These are phyloP conservation scores for Flammula alnicola DNA, from an alignment of 1,284 basidiomycete genomes.

Conservation along the genomic window DNA sequence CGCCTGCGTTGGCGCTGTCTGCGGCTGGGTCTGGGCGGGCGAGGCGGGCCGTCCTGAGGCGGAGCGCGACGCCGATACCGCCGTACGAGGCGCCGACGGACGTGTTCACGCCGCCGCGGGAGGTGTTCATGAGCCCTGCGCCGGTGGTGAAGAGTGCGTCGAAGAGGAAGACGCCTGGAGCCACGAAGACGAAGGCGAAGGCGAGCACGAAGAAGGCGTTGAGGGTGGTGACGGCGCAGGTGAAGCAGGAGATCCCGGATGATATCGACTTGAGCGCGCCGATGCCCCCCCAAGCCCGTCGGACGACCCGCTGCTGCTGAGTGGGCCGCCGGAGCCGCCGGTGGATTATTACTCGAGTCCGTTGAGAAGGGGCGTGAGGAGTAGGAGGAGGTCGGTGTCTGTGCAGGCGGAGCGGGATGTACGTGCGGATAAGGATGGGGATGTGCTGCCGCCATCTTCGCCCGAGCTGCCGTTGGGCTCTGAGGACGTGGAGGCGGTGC, in stretches of 20 bases:
- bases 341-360: conserved; percentile 16
- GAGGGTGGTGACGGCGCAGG: conserved; percentile 19
- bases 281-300: conserved; percentile 72
- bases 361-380: conserved; percentile 2
- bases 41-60: conserved; percentile 28
- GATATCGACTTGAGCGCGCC: conserved; percentile 56
- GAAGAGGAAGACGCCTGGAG: conserved; percentile 19
- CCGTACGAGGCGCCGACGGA: conserved; percentile 67
- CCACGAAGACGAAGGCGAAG: conserved; percentile 26
- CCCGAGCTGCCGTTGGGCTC: conserved; percentile 24
- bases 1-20: conserved; percentile 15
- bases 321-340: conserved; percentile 39
- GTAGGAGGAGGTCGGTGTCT: not conserved
- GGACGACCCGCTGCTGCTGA: conserved; percentile 72
- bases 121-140: conserved; percentile 53
- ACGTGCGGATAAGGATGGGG: conserved; percentile 1
- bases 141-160: conserved; percentile 33
- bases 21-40: conserved; percentile 25
- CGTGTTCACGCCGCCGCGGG: conserved; percentile 70
- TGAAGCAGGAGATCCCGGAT: conserved; percentile 53
- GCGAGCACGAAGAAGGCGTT: conserved; percentile 16
- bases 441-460: conserved; percentile 34
- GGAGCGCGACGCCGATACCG: conserved; percentile 55
- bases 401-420: conserved; percentile 4
- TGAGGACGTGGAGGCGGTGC: conserved; percentile 21